Evolutionary conservation across 805 yeast genomes (phyloP).

Genomic region (Metschnikowia noctiluminum): DNA sequence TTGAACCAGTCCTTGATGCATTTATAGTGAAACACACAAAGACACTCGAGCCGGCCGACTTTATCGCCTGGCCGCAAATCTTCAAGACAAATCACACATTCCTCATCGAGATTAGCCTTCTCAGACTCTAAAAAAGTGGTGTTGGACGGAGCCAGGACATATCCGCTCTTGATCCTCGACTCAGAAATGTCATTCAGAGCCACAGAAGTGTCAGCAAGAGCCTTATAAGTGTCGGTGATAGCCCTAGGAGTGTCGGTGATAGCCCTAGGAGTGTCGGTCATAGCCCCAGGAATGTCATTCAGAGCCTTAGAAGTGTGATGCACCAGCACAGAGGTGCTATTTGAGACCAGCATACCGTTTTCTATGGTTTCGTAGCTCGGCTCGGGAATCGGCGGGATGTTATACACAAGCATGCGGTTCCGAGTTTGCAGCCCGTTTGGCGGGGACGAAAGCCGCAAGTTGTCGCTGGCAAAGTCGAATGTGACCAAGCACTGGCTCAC

Average conservation of each 20-base stretch:
- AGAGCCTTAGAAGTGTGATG: no score
- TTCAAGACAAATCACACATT: conserved; percentile 93
- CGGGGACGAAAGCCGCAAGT: conserved; percentile 41
- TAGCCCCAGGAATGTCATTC: no score
- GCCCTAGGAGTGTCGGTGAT: no score
- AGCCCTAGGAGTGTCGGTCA: no score
- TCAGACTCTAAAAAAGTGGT: conserved; percentile 9
- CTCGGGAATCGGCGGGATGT: conserved; percentile 45
- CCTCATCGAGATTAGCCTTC: conserved; percentile 46
- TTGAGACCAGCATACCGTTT: conserved; percentile 14
- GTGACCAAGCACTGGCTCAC: conserved; percentile 71
- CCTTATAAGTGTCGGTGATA: no score
- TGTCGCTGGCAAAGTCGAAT: conserved; percentile 59
- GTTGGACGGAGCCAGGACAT: conserved; percentile 14
- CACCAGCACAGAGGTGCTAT: no score
- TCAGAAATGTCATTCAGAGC: no score
- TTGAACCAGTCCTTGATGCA: conserved; percentile 93
- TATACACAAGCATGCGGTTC: conserved; percentile 86
- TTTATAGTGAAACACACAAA: conserved; percentile 88
- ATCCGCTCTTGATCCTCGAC: conserved; percentile 2
- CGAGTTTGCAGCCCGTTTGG: conserved; percentile 29
- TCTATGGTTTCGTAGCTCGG: conserved; percentile 35
- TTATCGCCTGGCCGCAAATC: conserved; percentile 81
- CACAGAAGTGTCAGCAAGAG: no score
- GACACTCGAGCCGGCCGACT: conserved; percentile 88